Evolutionary conservation across 257 asterid species (phyloP), one percentile per base, ranked within the genome.

Genomic region (Rhazya stricta): DNA sequence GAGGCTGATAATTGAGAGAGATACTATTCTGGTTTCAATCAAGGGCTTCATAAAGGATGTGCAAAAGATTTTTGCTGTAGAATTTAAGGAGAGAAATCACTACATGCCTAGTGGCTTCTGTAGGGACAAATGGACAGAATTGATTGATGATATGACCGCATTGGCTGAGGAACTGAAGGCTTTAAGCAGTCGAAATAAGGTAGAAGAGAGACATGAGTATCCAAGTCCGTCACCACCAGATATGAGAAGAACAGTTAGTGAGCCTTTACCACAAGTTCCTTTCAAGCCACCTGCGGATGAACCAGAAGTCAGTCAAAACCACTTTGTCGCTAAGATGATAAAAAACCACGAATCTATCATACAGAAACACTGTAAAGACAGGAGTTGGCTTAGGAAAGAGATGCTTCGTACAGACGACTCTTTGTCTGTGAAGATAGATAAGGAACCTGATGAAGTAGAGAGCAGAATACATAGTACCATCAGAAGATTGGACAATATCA

Each of bases 1-100:
- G 95, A 85, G 80, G 79, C 79, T 85, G 78, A 58, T 36, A 2
- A 73, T 93, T 9, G 96, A 93, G 87, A 89, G 80, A 69, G 93
- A 86, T 61, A 74, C 79, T 19, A 80, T 89, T 75, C 75, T 77
- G 5, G 41, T 86, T 76, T 43, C 84, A 74, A 53, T 83, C 50
- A 86, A 74, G 76, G 91, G 91, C 9, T 93, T 88, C 74, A 67
- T 84, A 7, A 60, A 60, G 8, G 84, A 90, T 65, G 81, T 88
- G 39, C 77, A 46, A 42, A 69, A 48, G 36, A 66, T 65, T 54
- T 85, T 88, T 16, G 79, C 79, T 45, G 74, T 41, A 9, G 82
- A 82, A 73, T 62, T 85, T 68, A 74, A 69, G 77, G 76, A 67
- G 62, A 80, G 72, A 80, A 77, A 65, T 42, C 25, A 11, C 60